Percentiles rank a stretch among this genome's conserved stretches.
phyloP scores from a whole-genome alignment of 2,329 filamentous ascomycete species.

The Penicillium paneum region DNA sequence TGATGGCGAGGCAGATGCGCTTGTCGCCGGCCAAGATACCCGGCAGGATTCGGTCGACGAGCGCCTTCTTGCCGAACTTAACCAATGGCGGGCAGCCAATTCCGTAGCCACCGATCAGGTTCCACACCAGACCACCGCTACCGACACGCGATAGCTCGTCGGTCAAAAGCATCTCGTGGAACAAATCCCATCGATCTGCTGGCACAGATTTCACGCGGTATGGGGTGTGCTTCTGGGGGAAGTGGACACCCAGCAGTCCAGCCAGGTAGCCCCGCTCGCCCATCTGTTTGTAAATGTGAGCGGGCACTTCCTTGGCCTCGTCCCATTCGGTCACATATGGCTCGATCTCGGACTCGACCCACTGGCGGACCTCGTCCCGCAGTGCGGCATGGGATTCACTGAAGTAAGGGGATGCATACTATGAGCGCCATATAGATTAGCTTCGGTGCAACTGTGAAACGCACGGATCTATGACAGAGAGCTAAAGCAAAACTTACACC shows the following conservation, averaged over 20 bases:
- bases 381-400: slow-evolving; percentile 91
- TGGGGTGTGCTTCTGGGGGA: slow-evolving; percentile 70
- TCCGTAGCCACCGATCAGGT: slow-evolving; percentile 91
- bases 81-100: slow-evolving; percentile 89
- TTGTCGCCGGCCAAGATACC: slow-evolving; percentile 89
- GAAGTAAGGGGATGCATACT: slow-evolving; percentile 97
- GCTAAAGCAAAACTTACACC: slow-evolving; percentile 60
- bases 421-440: slow-evolving; percentile 11
- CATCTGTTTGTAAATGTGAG: slow-evolving; percentile 91
- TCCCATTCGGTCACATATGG: slow-evolving; percentile 95
- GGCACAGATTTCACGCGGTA: slow-evolving; percentile 73
- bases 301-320: slow-evolving; percentile 85
- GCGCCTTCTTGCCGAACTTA: slow-evolving; percentile 82
- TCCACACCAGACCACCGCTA: slow-evolving; percentile 94
- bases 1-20: slow-evolving; percentile 95
- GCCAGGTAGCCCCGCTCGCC: slow-evolving; percentile 86
- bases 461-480: background rate
- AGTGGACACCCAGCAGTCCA: slow-evolving; percentile 78
- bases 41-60: slow-evolving; percentile 84
- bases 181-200: slow-evolving; percentile 91
- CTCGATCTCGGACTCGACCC: slow-evolving; percentile 86
- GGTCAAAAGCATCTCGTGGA: slow-evolving; percentile 94
- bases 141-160: slow-evolving; percentile 88
- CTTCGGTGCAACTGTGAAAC: background rate
- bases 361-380: slow-evolving; percentile 84